Conservation (phyloP, 1,139 yeast species). For the Spencermartinsiella ligniputridi region DNA sequence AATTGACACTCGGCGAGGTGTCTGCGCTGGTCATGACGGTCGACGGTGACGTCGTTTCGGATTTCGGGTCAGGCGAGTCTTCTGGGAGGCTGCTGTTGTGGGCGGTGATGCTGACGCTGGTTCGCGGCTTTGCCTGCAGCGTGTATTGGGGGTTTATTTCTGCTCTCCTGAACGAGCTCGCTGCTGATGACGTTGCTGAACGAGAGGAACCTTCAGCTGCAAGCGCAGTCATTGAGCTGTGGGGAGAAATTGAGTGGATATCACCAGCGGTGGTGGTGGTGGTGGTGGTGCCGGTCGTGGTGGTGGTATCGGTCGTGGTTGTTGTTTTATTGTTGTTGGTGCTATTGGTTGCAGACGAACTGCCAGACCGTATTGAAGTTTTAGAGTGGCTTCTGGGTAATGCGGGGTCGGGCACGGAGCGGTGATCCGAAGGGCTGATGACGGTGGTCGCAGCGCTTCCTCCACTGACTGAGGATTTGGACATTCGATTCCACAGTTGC, state of each 20-base stretch:
- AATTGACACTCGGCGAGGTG: background rate
- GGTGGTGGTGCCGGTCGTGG: too few species aligned
- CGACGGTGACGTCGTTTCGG: background rate
- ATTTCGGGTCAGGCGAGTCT: background rate
- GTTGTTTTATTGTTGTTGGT: too few species aligned
- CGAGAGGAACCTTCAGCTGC: background rate
- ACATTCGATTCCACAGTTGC: background rate
- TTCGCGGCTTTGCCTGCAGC: background rate
- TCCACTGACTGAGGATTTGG: background rate
- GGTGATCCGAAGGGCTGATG: too few species aligned
- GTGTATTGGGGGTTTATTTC: conserved; percentile 1
- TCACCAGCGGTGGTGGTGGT: background rate
- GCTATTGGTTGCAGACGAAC: background rate
- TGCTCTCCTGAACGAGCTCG: background rate
- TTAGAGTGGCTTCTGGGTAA: background rate
- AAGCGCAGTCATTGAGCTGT: background rate
- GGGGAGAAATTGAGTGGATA: background rate
- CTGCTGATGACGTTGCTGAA: background rate
- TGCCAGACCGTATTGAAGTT: background rate
- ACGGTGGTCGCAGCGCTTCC: too few species aligned
- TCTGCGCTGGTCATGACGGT: background rate
- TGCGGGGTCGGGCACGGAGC: too few species aligned
- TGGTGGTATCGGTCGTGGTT: too few species aligned
- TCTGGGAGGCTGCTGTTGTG: too few species aligned
- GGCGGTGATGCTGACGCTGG: background rate